Conservation (phyloP, 2,329 filamentous ascomycete species). For the Zasmidium citrigriseum region DNA sequence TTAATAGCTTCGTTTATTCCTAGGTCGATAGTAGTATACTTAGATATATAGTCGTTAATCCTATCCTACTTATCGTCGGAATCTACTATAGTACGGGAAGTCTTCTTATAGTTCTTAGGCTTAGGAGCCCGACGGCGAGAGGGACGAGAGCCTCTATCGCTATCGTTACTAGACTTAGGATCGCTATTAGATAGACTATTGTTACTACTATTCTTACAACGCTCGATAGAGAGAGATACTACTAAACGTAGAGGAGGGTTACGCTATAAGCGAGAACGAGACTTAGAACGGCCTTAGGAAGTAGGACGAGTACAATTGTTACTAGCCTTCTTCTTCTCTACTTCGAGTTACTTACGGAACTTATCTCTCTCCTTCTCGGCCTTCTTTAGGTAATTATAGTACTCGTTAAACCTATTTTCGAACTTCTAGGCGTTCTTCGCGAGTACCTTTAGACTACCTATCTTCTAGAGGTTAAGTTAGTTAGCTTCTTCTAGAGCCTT, state of each 20-base stretch:
- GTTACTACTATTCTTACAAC: neutral
- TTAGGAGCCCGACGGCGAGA: neutral
- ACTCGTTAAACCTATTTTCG: neutral
- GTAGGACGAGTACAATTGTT: too few relatives aligned
- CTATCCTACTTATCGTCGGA: neutral
- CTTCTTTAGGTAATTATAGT: neutral
- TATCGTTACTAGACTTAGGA: neutral
- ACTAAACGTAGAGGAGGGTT: too few relatives aligned
- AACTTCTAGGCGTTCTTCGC: neutral
- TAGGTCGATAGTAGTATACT: neutral
- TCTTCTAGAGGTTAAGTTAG: neutral
- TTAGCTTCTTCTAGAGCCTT: neutral
- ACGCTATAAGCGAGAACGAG: too few relatives aligned
- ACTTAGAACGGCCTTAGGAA: too few relatives aligned
- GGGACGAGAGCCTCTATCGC: neutral
- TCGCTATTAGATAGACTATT: neutral
- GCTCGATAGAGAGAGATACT: neutral
- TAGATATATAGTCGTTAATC: neutral
- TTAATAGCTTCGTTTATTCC: neutral
- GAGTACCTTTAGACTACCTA: neutral
- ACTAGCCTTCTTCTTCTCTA: neutral
- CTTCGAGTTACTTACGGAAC: neutral
- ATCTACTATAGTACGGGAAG: neutral
- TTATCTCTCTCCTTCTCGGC: neutral
- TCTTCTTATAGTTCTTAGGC: neutral